These are phyloP conservation scores for Cutaneotrichosporon sp. DNA, from an alignment of 1,284 basidiomycete genomes.

Conservation along the genomic window DNA sequence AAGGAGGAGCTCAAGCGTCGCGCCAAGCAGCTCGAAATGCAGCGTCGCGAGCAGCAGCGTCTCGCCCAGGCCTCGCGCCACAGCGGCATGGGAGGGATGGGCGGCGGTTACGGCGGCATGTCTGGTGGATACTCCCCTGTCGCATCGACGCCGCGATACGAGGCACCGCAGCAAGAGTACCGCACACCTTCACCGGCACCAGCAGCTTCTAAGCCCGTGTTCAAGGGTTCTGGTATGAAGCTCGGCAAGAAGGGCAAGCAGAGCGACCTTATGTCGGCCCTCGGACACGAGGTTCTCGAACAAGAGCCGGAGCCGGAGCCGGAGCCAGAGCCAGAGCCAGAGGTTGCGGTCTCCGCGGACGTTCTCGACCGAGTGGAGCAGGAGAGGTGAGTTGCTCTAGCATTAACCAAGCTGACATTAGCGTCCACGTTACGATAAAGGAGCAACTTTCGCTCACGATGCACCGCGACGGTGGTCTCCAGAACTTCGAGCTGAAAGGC, in stretches of 20 bases:
- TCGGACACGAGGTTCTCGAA: constrained; percentile 70
- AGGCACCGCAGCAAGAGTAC: constrained; percentile 50
- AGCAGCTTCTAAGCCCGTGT: constrained; percentile 64
- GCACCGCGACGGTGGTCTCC: constrained; percentile 82
- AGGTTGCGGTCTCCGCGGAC: constrained; percentile 51
- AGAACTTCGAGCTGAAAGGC: constrained; percentile 85
- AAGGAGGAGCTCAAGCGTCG: constrained; percentile 98
- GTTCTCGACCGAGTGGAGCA: constrained; percentile 71
- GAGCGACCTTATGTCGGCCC: constrained; percentile 76
- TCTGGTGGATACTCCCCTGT: constrained; percentile 57
- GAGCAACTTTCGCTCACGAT: constrained; percentile 77
- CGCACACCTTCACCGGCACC: constrained; percentile 47
- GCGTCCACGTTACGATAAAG: constrained; percentile 78
- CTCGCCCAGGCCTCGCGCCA: constrained; percentile 54
- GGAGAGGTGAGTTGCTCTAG: constrained; percentile 58
- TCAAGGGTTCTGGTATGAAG: constrained; percentile 97
- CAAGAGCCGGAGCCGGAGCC: constrained; percentile 49
- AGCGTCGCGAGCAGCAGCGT: constrained; percentile 85
- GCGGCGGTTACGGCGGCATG: constrained; percentile 48
- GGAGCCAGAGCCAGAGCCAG: constrained; percentile 54
- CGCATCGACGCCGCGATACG: constrained; percentile 56
- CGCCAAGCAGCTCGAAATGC: constrained; percentile 97
- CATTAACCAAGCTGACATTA: constrained; percentile 36
- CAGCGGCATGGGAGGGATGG: constrained; percentile 53
- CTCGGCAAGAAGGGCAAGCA: constrained; percentile 88